Evolutionary conservation across 2,329 filamentous ascomycete species (phyloP).

Genomic region (Sporothrix variecibatus): DNA sequence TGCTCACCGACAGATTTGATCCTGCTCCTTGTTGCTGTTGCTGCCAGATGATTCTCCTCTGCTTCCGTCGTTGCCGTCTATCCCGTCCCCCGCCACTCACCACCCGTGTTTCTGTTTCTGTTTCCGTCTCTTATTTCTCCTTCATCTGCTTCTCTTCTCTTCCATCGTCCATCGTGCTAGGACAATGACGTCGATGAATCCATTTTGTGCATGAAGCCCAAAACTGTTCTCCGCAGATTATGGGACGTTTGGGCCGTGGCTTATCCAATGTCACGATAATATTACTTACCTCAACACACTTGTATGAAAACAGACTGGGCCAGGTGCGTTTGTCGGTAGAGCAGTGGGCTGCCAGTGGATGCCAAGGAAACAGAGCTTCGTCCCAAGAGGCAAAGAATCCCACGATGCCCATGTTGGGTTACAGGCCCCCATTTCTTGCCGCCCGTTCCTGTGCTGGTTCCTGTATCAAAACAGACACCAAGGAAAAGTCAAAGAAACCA

Average conservation of each 20-base stretch:
- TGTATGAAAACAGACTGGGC: background rate
- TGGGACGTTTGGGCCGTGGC: background rate
- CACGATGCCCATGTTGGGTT: background rate
- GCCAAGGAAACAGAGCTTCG: background rate
- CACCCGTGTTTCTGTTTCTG: background rate
- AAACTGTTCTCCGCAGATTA: conserved; percentile 4
- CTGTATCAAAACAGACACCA: background rate
- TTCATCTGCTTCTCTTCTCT: background rate
- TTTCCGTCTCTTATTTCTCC: background rate
- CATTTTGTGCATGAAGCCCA: background rate
- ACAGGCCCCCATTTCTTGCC: background rate
- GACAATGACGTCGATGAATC: background rate
- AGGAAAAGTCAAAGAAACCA: background rate
- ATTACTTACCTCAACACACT: background rate
- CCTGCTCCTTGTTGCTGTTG: background rate
- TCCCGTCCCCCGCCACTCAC: background rate
- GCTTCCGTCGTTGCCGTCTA: background rate
- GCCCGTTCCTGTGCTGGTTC: conserved; percentile 1
- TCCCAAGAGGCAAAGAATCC: background rate
- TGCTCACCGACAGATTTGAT: conserved; percentile 4
- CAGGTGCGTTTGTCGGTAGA: background rate
- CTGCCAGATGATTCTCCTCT: background rate
- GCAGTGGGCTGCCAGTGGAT: background rate
- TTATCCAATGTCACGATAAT: background rate
- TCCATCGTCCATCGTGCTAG: background rate